These are phyloP conservation scores for Auricularia auricula-judae DNA, from an alignment of 768 basidiomycete species.

Conservation along the genomic window DNA sequence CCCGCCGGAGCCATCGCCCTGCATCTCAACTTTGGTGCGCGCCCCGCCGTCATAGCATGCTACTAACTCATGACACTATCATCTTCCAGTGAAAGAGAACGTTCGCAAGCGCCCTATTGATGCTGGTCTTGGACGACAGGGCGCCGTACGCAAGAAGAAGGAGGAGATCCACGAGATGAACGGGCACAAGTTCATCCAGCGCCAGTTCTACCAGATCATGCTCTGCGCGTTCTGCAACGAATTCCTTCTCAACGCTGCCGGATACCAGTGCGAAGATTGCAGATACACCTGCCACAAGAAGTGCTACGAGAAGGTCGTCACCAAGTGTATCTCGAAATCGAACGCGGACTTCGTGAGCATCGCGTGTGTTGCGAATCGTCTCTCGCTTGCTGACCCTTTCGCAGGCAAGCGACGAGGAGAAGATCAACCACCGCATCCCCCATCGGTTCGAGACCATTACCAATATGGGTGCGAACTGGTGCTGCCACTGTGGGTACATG, in stretches of 20 bases:
- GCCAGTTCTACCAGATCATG: conserved; percentile 98
- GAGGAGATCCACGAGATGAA: conserved; percentile 99
- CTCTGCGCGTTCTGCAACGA: conserved; percentile 97
- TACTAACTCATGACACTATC: background rate
- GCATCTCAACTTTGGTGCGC: conserved; percentile 84
- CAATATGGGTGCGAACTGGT: conserved; percentile 97
- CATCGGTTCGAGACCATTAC: conserved; percentile 96
- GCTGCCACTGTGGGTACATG: conserved; percentile 99
- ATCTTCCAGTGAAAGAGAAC: conserved; percentile 82
- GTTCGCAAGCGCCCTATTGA: conserved; percentile 93
- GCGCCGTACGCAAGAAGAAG: conserved; percentile 94
- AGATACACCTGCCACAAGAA: conserved; percentile 99
- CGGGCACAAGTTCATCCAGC: conserved; percentile 94
- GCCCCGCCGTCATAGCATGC: background rate
- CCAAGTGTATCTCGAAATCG: conserved; percentile 97
- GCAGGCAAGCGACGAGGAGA: conserved; percentile 93
- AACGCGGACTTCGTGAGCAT: conserved; percentile 69
- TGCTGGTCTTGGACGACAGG: conserved; percentile 91
- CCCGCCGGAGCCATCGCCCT: conserved; percentile 90
- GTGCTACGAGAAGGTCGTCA: conserved; percentile 97
- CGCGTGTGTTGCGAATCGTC: background rate
- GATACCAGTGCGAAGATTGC: conserved; percentile 99
- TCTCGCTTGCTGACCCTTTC: background rate
- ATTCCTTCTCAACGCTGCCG: conserved; percentile 91
- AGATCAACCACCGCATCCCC: conserved; percentile 98